Base-by-base conservation (phyloP, 352 stramenopile genomes). In the Elongisporangium anandrum region DNA sequence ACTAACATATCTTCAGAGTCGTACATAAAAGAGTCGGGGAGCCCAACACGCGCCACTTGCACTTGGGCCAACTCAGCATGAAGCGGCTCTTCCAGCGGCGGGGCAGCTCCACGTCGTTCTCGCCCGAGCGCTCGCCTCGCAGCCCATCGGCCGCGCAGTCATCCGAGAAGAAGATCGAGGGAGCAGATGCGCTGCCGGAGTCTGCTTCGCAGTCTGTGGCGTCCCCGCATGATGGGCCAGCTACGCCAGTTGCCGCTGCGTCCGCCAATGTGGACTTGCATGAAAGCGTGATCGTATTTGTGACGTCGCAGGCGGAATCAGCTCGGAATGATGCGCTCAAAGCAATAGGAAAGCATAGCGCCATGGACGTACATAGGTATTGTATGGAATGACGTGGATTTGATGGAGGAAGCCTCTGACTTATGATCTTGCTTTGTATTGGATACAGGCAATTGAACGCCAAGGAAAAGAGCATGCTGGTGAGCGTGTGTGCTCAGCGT, bases 61-160 rank as follows among this genome's bases (percentile, higher is more conserved):
- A 45, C 22, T 57, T 22, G 8, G 7, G 52, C 52, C 19, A 56
- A 45, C 38, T 39, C 16, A 58, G 29, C 52, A 73, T 85, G 79
- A 89, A 85, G 75, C 70, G 71, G 51, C 69, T 86, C 17, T 87
- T 89, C 65, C 73, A 89, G 21, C 66, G 70, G 38, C 60, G 61
- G 10, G 20, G 50, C 7, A 76, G 66, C 39, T 64, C 39, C 22
- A 9, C 12, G 21, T 45, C 66, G 56, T 20, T 65, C 45, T 26
- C 47, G 54, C 22, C 57, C 61, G 34, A 65, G 57, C 24, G 59
- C 29, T 26, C 58, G 3, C 54, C 62, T 0, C 8, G 39, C 41
- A 56, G 26, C 13, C 52, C 56, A 10, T 45, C 23, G 16, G 24
- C 1, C 9, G 50, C 17, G 8, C 29, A 20, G 29, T 21, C 23